Evolutionary conservation across 2,329 filamentous ascomycete genomes (phyloP), one percentile per base, ranked within the genome.

Genomic region (Fusarium sambucinum): DNA sequence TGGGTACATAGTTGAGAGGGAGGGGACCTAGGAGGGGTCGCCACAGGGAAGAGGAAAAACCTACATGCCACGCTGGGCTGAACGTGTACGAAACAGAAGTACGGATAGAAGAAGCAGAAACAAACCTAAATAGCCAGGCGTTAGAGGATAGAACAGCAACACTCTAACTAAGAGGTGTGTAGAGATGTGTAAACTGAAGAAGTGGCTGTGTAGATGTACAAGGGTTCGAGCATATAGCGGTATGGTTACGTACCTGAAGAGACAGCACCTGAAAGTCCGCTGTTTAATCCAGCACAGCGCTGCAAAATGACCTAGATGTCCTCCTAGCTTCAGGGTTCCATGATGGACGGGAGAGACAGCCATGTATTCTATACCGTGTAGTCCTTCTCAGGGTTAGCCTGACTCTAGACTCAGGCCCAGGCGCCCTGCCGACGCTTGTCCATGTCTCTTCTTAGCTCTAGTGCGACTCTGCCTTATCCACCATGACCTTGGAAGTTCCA

Each of bases 401-500:
- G 46, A 29, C 59, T 71, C 69, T 58, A 67, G 63, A 41, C 51
- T 55, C 66, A 66, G 66, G 68, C 65, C 65, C 65, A 73, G 66
- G 63, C 67, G 65, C 62, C 70, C 59, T 68, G 68, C 65, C 66
- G 62, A 69, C 68, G 64, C 64, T 63, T 59, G 55, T 55, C 59
- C 58, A 73, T 65, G 59, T 45, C 64, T 70, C 57, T 62, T 63
- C 58, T 57, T 53, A 58, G 65, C 38, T 53, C 62, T 66, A 58
- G 69, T 60, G 69, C 46, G 61, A 59, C 62, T 66, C 53, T 60
- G 59, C 66, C 55, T 62, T 59, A 60, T 51, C 60, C 59, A 73
- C 70, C 50, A 42, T 37, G 57, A 37, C 59, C 59, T 42, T 55
- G 59, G 57, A 57, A 62, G 60, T 69, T 53, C 66, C 55, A 38